Evolutionary conservation across 225 moss, liverwort and hornwort species (phyloP).

Genomic region (Antitrichia curtipendula): DNA sequence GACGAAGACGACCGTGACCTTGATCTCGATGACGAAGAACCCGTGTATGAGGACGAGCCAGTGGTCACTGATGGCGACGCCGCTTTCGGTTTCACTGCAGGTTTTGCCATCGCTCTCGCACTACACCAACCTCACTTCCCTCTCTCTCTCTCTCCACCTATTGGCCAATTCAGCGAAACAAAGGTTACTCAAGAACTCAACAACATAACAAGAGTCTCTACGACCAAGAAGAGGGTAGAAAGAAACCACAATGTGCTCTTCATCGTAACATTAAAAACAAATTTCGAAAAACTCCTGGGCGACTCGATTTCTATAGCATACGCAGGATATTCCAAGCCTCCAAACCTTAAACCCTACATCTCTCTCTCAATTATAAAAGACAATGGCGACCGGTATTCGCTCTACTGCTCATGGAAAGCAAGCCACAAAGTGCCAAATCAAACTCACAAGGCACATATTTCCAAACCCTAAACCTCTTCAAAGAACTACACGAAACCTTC

Average conservation of each 20-base stretch:
- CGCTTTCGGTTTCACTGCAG: constrained; percentile 56
- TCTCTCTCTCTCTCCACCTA: neutral
- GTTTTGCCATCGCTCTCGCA: constrained; percentile 18
- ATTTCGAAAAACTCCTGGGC: neutral
- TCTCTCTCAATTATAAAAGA: neutral
- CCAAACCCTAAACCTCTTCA: neutral
- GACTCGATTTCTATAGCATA: neutral
- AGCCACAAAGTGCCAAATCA: neutral
- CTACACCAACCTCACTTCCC: neutral
- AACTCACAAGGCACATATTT: neutral
- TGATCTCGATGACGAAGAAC: constrained; percentile 87
- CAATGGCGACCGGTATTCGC: neutral
- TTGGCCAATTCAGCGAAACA: neutral
- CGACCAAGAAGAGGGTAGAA: neutral
- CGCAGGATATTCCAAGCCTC: neutral
- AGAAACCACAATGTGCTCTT: neutral
- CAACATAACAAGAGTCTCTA: neutral
- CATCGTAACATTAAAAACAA: neutral
- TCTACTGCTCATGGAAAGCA: neutral
- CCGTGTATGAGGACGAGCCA: constrained; percentile 88
- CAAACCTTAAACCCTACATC: constrained; percentile 1
- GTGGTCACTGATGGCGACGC: constrained; percentile 80
- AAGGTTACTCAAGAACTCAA: neutral
- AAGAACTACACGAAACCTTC: neutral
- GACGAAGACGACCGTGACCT: constrained; percentile 82